Evolutionary conservation across 139 green algal species (phyloP).

Genomic region (Chlamydomonas applanata): DNA sequence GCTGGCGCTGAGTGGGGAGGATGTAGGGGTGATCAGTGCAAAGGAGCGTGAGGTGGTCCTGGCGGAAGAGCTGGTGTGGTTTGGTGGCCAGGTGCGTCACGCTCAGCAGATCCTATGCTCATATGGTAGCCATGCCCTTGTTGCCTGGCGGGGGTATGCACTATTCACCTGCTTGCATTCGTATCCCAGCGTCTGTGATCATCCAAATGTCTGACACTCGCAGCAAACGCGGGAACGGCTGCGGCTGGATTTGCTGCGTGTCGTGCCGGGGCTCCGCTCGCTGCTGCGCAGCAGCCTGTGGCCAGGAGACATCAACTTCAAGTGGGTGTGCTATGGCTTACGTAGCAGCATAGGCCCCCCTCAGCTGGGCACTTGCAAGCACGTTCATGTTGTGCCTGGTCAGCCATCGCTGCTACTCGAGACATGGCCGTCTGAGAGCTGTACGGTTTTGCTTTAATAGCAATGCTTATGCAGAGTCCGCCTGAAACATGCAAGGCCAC

Average conservation of each 20-base stretch:
- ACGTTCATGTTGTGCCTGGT: background rate
- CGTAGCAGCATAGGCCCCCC: too few relatives aligned
- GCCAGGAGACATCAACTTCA: conserved; percentile 69
- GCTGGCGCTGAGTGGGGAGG: background rate
- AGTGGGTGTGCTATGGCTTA: too few relatives aligned
- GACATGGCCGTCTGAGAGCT: too few relatives aligned
- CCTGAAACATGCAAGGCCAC: too few relatives aligned
- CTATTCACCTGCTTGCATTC: too few relatives aligned
- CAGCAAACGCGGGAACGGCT: conserved; percentile 43
- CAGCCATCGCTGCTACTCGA: background rate
- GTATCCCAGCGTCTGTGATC: too few relatives aligned
- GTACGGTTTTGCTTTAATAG: too few relatives aligned
- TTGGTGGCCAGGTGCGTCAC: conserved; percentile 34
- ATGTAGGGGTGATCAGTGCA: background rate
- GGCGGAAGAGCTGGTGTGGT: conserved; percentile 57
- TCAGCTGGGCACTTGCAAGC: too few relatives aligned
- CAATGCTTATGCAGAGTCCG: too few relatives aligned
- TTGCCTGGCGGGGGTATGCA: too few relatives aligned
- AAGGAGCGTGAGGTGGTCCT: background rate
- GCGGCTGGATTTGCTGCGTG: conserved; percentile 50
- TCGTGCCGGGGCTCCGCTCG: conserved; percentile 39
- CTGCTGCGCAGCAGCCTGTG: conserved; percentile 60
- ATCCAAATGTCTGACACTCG: background rate
- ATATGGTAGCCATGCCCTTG: too few relatives aligned
- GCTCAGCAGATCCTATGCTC: too few relatives aligned